phyloP scores from a whole-genome alignment of 192 early-diverging fungal species.

The Dispira simplex region DNA sequence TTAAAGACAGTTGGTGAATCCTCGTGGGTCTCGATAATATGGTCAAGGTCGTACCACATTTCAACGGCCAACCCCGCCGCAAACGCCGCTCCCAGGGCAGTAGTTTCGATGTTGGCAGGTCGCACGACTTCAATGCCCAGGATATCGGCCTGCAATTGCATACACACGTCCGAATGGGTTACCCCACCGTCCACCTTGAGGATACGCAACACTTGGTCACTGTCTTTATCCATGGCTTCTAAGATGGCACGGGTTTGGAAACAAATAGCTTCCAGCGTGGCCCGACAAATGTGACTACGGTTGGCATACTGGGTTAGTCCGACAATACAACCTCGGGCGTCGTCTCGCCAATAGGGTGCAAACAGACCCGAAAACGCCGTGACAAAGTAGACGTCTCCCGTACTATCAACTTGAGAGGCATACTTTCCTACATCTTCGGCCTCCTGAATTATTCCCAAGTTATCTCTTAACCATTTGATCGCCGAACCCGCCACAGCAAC shows the following conservation, averaged over 20 bases:
- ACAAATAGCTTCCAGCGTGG: conserved; percentile 79
- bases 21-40: conserved; percentile 36
- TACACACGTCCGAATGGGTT: conserved; percentile 74
- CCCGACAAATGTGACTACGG: conserved; percentile 69
- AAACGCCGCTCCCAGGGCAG: conserved; percentile 81
- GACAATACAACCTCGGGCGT: conserved; percentile 72
- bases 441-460: conserved; percentile 59
- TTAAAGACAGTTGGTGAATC: conserved; percentile 29
- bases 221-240: conserved; percentile 78
- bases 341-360: conserved; percentile 89
- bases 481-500: conserved; percentile 83
- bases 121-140: conserved; percentile 61
- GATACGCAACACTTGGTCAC: conserved; percentile 41
- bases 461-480: conserved; percentile 83
- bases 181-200: conserved; percentile 92
- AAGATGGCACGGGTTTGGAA: conserved; percentile 80
- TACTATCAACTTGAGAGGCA: conserved; percentile 51
- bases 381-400: conserved; percentile 88
- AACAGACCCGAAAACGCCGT: conserved; percentile 87
- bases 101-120: conserved; percentile 81
- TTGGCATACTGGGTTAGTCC: conserved; percentile 83
- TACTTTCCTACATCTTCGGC: conserved; percentile 56
- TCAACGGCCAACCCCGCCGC: conserved; percentile 69
- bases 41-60: conserved; percentile 37
- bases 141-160: conserved; percentile 88